phyloP scores from a whole-genome alignment of 345 rosid genomes.

The Mercurialis annua region DNA sequence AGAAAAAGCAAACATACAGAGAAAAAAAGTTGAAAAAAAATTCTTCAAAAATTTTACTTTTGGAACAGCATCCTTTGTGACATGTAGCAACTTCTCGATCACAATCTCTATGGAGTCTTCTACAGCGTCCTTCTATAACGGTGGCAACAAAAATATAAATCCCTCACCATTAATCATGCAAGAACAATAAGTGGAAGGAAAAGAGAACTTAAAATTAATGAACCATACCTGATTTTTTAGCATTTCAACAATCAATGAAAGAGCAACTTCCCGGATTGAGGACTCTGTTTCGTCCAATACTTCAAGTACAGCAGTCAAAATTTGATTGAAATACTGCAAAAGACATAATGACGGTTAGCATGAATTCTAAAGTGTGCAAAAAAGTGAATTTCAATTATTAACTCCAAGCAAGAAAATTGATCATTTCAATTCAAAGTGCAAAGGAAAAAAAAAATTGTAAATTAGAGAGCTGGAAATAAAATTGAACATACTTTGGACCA shows the following conservation, averaged over 20 bases:
- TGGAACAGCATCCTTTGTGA: conserved; percentile 62
- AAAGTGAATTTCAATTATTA: background rate
- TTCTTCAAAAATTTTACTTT: conserved; percentile 43
- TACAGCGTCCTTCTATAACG: conserved; percentile 71
- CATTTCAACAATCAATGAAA: conserved; percentile 76
- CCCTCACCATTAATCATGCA: background rate
- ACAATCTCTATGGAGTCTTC: conserved; percentile 94
- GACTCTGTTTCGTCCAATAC: conserved; percentile 74
- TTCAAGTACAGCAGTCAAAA: conserved; percentile 93
- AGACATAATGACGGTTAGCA: conserved; percentile 5
- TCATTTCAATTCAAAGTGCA: background rate
- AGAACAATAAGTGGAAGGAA: background rate
- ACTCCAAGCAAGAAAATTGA: background rate
- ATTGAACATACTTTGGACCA: conserved; percentile 63
- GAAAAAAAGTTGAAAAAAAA: background rate
- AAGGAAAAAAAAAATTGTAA: background rate
- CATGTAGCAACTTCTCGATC: conserved; percentile 88
- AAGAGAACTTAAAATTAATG: background rate
- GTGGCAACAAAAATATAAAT: conserved; percentile 15
- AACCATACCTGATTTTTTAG: conserved; percentile 76
- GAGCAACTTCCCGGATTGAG: conserved; percentile 67
- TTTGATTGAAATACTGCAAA: conserved; percentile 93
- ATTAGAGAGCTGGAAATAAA: background rate
- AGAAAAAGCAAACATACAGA: conserved; percentile 17
- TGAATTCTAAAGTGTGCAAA: background rate